Evolutionary conservation across 352 stramenopile genomes (phyloP), one percentile per base, ranked within the genome.

Genomic region (Phytophthora rubi): DNA sequence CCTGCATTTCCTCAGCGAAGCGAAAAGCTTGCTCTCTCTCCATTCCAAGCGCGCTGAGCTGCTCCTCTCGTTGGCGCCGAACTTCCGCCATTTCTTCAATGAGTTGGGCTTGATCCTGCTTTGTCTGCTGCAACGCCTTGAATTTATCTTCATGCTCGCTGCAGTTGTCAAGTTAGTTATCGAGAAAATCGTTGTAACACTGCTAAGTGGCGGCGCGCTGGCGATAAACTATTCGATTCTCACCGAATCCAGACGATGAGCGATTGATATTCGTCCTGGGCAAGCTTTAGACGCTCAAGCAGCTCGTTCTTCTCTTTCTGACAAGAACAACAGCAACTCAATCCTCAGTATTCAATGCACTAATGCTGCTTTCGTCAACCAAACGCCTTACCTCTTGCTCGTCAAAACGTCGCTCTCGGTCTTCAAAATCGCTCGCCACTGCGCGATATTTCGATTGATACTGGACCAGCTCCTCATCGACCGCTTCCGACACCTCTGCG

Each of bases 131-230:
- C 0, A 75, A 59, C 3, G 53, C 52, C 49, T 73, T 65, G 60
- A 76, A 76, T 35, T 88, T 82, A 8, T 74, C 65, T 53, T 89
- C 71, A 10, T 79, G 75, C 15, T 85, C 80, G 48, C 81, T 86
- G n/a, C 10, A 62, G 35, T 16, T 8, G 10, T 13, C 23, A 51
- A 1, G 35, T 47, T 42, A 65, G 28, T 7, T 6, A 42, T 42
- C 35, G 35, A n/a, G n/a, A n/a, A n/a, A n/a, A n/a, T n/a, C n/a
- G n/a, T n/a, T n/a, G n/a, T n/a, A n/a, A n/a, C n/a, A n/a, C n/a
- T n/a, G n/a, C n/a, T n/a, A n/a, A n/a, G n/a, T n/a, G n/a, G n/a
- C n/a, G n/a, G n/a, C n/a, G n/a, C n/a, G n/a, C n/a, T n/a, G n/a
- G n/a, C n/a, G n/a, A n/a, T n/a, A 33, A 1, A 39, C 21, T 12